Percentiles rank a stretch among this genome's conserved stretches.
Conservation (phyloP, 352 stramenopile genomes). For the Phytophthora citrophthora region DNA sequence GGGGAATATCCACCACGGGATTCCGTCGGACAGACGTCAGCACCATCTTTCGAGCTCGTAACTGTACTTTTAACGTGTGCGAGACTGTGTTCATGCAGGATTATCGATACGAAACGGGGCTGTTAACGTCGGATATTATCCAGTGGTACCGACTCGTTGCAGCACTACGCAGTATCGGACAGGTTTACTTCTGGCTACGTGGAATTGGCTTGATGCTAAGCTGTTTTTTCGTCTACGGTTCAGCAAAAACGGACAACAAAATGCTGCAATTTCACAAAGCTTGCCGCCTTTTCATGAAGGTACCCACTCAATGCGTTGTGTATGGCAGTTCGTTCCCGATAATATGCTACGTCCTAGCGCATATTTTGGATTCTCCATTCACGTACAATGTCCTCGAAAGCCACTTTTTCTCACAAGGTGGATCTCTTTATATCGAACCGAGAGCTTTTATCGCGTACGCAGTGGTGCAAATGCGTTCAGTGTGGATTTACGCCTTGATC, state of each 20-base stretch:
- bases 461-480: slow-evolving; percentile 50
- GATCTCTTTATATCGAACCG: slow-evolving; percentile 30
- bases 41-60: slow-evolving; percentile 25
- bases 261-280: slow-evolving; percentile 8
- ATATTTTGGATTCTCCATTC: slow-evolving; percentile 50
- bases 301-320: slow-evolving; percentile 59
- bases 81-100: slow-evolving; percentile 49
- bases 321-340: slow-evolving; percentile 55
- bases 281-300: slow-evolving; percentile 38
- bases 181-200: slow-evolving; percentile 47
- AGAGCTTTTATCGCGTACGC: slow-evolving; percentile 36
- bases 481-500: slow-evolving; percentile 45
- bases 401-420: slow-evolving; percentile 36
- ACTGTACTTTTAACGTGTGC: slow-evolving; percentile 24
- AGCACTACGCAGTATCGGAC: slow-evolving; percentile 32
- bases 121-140: slow-evolving; percentile 28
- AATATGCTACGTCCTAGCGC: slow-evolving; percentile 47
- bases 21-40: slow-evolving; percentile 28
- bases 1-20: slow-evolving; percentile 14
- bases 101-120: slow-evolving; percentile 45
- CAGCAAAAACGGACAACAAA: slow-evolving; percentile 1
- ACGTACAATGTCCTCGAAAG: slow-evolving; percentile 41
- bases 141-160: slow-evolving; percentile 42
- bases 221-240: slow-evolving; percentile 31
- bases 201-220: slow-evolving; percentile 32